Percentiles rank a stretch among this genome's conserved stretches.
phyloP scores from a whole-genome alignment of 139 green algal species.

The Deuterostichococcus epilithicus region DNA sequence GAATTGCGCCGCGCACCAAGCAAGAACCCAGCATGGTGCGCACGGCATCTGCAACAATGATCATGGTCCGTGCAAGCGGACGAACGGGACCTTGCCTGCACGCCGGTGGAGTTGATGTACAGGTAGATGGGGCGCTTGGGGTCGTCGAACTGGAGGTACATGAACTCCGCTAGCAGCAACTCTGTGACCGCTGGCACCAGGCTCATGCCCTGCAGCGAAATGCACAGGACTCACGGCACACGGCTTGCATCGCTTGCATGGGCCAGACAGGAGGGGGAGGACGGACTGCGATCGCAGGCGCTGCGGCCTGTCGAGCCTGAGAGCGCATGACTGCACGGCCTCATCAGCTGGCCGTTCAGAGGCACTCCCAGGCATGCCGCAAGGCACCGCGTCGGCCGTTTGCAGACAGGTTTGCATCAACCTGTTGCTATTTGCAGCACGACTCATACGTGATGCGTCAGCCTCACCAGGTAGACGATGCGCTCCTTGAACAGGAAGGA shows the following conservation, averaged over 20 bases:
- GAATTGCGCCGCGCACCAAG: too few relatives aligned
- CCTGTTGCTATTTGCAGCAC: too few relatives aligned
- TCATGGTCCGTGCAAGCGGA: too few relatives aligned
- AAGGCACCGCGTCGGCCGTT: too few relatives aligned
- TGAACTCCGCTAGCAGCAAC: slow-evolving; percentile 83
- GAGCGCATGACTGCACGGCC: too few relatives aligned
- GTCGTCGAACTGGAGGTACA: slow-evolving; percentile 87
- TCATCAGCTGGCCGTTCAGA: too few relatives aligned
- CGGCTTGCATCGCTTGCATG: not conserved
- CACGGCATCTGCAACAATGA: too few relatives aligned
- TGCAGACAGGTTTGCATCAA: too few relatives aligned
- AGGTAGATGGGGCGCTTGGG: slow-evolving; percentile 87
- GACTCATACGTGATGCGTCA: too few relatives aligned
- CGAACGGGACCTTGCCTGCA: slow-evolving; percentile 48
- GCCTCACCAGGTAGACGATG: slow-evolving; percentile 94
- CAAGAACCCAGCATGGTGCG: too few relatives aligned
- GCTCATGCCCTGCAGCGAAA: slow-evolving; percentile 70
- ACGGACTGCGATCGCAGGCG: not conserved
- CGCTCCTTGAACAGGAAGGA: slow-evolving; percentile 97
- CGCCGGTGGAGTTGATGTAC: slow-evolving; percentile 99
- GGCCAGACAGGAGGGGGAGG: not conserved
- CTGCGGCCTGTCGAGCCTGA: too few relatives aligned
- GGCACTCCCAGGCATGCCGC: too few relatives aligned
- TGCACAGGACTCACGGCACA: not conserved
- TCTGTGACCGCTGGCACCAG: slow-evolving; percentile 87